Percentiles rank a stretch among this genome's conserved stretches.
These are phyloP conservation scores for Glaciozyma martinii DNA, from an alignment of 768 basidiomycete genomes.

Conservation along the genomic window DNA sequence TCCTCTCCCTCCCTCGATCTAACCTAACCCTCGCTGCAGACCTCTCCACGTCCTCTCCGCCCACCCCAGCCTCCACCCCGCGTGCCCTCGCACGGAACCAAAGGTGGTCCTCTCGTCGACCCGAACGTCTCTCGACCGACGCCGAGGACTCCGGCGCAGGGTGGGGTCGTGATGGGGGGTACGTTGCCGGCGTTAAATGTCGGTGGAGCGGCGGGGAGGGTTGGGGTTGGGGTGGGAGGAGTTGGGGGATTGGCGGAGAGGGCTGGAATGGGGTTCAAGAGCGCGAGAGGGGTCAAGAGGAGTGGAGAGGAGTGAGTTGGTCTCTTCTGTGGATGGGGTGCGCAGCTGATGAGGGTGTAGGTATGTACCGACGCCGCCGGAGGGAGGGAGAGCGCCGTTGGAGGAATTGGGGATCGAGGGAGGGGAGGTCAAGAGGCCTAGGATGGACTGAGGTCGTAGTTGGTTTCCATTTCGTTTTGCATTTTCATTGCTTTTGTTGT, in stretches of 20 bases:
- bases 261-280: not conserved
- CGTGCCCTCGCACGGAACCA: not conserved
- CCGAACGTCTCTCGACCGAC: not conserved
- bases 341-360: not conserved
- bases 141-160: not conserved
- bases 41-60: not conserved
- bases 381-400: not conserved
- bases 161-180: not conserved
- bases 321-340: not conserved
- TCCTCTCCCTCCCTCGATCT: no score
- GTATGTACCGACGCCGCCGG: not conserved
- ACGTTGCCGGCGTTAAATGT: not conserved
- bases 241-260: not conserved
- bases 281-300: constrained; percentile 5
- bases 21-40: not conserved
- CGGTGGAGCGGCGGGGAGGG: not conserved
- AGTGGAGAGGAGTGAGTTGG: not conserved
- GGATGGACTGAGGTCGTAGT: not conserved
- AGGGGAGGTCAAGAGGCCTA: not conserved
- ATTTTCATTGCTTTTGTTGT: no score
- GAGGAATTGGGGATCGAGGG: not conserved
- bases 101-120: not conserved
- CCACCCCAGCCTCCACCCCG: not conserved
- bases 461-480: no score
- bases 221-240: not conserved